These are phyloP conservation scores for Pholiota conissans DNA, from an alignment of 768 basidiomycete genomes.

Conservation along the genomic window DNA sequence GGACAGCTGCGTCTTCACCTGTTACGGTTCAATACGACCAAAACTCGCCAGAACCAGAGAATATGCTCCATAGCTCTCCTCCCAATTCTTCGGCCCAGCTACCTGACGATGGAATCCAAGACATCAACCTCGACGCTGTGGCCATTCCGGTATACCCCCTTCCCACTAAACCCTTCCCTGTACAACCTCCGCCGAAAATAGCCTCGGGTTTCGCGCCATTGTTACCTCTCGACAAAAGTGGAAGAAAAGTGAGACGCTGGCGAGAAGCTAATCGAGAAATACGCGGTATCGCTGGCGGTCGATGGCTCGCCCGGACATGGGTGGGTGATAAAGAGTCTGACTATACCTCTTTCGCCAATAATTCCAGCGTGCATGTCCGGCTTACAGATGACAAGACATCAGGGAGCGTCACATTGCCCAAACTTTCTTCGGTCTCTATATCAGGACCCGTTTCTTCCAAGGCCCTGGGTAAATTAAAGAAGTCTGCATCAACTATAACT, in stretches of 20 bases:
- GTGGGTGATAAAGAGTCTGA: constrained; percentile 83
- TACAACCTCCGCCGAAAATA: constrained; percentile 79
- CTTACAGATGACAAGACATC: constrained; percentile 31
- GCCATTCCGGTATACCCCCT: constrained; percentile 76
- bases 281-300: constrained; percentile 78
- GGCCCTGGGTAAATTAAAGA: constrained; percentile 40
- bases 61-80: constrained; percentile 32
- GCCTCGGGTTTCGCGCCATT: constrained; percentile 68
- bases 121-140: constrained; percentile 50
- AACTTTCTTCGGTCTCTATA: constrained; percentile 40
- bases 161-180: constrained; percentile 81
- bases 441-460: constrained; percentile 47
- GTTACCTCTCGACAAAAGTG: constrained; percentile 64
- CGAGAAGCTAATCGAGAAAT: constrained; percentile 74
- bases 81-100: constrained; percentile 22
- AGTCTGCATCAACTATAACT: constrained; percentile 40
- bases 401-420: constrained; percentile 30
- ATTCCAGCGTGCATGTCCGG: constrained; percentile 27
- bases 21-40: constrained; percentile 47
- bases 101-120: constrained; percentile 25
- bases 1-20: constrained; percentile 76
- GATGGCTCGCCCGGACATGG: constrained; percentile 81
- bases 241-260: constrained; percentile 69
- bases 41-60: constrained; percentile 53
- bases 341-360: constrained; percentile 41